Conservation (phyloP, 345 rosid species). For the Eucalyptus coolabah region DNA sequence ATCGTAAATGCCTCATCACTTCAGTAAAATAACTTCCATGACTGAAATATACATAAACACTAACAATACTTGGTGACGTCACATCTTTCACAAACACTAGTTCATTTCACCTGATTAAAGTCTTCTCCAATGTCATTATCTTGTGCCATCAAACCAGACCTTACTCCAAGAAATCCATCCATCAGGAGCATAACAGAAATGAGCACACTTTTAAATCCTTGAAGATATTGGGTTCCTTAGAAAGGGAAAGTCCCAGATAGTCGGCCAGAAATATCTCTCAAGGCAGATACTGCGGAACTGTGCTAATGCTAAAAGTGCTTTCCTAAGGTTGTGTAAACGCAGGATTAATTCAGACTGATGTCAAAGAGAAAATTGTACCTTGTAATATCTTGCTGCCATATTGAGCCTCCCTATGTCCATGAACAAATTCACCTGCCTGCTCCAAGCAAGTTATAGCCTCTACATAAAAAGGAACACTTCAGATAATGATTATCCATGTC, state of each 20-base stretch:
- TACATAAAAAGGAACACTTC: slow-evolving; percentile 11
- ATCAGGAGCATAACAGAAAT: not conserved
- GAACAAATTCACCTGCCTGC: slow-evolving; percentile 66
- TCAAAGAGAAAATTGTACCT: slow-evolving; percentile 24
- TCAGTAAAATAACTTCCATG: not conserved
- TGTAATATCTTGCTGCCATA: slow-evolving; percentile 97
- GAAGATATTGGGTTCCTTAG: not conserved
- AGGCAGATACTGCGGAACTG: not conserved
- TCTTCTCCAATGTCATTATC: not conserved
- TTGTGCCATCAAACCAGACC: not conserved
- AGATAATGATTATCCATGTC: not conserved
- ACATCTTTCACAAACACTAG: not conserved
- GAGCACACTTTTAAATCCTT: not conserved
- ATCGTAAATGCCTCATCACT: not conserved
- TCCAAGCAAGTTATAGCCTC: slow-evolving; percentile 89
- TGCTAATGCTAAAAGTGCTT: not conserved
- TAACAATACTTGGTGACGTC: not conserved
- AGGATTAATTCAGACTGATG: not conserved
- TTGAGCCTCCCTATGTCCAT: slow-evolving; percentile 95
- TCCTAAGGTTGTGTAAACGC: not conserved
- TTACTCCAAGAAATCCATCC: not conserved
- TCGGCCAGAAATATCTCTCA: not conserved
- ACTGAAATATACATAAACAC: not conserved
- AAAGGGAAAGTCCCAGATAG: not conserved
- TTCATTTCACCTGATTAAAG: not conserved